phyloP scores from a whole-genome alignment of 2,329 filamentous ascomycete species.

The Rhexocercosporidium sp. region DNA sequence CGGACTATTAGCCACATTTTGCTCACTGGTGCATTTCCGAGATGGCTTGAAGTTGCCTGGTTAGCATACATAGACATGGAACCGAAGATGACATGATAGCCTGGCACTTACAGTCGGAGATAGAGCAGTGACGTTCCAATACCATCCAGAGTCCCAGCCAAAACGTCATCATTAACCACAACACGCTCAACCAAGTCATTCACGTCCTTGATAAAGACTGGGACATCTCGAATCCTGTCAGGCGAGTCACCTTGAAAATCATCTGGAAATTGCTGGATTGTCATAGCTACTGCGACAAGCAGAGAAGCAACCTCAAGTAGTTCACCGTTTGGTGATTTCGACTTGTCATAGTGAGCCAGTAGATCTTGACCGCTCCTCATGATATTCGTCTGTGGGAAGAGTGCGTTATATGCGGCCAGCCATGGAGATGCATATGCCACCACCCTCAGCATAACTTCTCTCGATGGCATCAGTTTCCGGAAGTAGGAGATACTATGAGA shows the following conservation, averaged over 20 bases:
- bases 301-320: conserved; percentile 3
- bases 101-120: conserved; percentile 15
- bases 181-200: conserved; percentile 15
- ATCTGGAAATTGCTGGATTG: conserved; percentile 16
- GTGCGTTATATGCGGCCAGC: conserved; percentile 9
- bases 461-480: conserved; percentile 5
- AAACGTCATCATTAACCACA: conserved; percentile 9
- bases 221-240: conserved; percentile 3
- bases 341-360: conserved; percentile 13
- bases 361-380: conserved; percentile 4
- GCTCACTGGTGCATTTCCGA: conserved; percentile 8
- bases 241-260: neutral
- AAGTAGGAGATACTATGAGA: neutral
- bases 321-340: neutral
- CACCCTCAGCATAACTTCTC: conserved; percentile 7
- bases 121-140: conserved; percentile 12
- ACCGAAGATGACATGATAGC: too few species aligned
- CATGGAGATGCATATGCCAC: conserved; percentile 10
- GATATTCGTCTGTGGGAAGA: conserved; percentile 15
- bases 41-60: neutral
- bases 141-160: conserved; percentile 16
- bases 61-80: too few species aligned
- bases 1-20: conserved; percentile 15
- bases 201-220: conserved; percentile 13
- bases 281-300: conserved; percentile 14